Evolutionary conservation across 225 moss, liverwort and hornwort genomes (phyloP), one percentile per base, ranked within the genome.

Genomic region (Sphagnum tenellum): DNA sequence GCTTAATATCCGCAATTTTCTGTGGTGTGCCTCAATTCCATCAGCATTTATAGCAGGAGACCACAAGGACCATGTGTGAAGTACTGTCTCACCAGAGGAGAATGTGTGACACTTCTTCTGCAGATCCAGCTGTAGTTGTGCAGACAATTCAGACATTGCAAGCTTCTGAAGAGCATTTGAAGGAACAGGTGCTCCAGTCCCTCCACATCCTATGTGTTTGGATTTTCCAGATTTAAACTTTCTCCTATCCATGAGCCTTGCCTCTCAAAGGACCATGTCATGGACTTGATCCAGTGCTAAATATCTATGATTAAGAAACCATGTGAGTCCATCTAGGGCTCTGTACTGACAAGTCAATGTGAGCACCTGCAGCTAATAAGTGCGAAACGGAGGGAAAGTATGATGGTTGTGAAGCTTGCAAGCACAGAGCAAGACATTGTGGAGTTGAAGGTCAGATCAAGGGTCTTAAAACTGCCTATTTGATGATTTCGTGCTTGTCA

Each of bases 371-470:
- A 98, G 96, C 77, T 98, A 48, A 64, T 86, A 72, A 85, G 74
- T 72, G 83, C 90, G 7, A 90, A 93, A 63, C 77, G 89, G 48
- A 89, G 93, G 71, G 96, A 92, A 73, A 79, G 88, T 56, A 83
- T 82, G 62, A 83, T 93, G 76, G 80, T 98, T 10, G 82, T 93
- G 70, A 92, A 89, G 73, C 82, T 98, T 56, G 81, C 87, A 48
- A 79, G 62, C 29, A 87, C 87, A 66, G 93, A 98, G 73, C 93
- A 93, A 66, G 96, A 98, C 74, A 85, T 98, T 65, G 82, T 86
- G 58, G 96, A 98, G 52, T 55, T 98, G 58, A 98, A 93, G 89
- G 98, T 93, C 63, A 70, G 63, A 59, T 59, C 48, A 11, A 4
- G 14, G 14, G 12, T 13, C 4, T 44, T 48, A 10, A 47, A 64